phyloP scores from a whole-genome alignment of 2,329 filamentous ascomycete genomes.

The Daldinia sp. region DNA sequence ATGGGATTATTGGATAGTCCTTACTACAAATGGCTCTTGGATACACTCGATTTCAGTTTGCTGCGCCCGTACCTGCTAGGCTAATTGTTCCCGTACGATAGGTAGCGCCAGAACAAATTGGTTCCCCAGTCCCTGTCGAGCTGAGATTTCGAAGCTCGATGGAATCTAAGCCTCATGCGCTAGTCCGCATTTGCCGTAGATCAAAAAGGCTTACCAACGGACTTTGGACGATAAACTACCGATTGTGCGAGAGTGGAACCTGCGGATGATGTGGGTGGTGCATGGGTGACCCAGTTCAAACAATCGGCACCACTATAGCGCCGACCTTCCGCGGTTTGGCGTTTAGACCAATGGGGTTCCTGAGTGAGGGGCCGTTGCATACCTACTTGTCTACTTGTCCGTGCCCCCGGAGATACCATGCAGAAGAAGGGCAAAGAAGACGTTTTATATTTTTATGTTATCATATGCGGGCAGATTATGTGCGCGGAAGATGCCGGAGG shows the following conservation, averaged over 20 bases:
- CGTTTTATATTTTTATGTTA: too few relatives aligned
- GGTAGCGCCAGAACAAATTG: neutral
- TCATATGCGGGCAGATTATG: too few relatives aligned
- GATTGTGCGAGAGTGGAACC: too few relatives aligned
- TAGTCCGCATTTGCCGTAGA: slow-evolving; percentile 13
- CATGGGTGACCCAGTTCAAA: neutral
- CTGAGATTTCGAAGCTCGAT: slow-evolving; percentile 18
- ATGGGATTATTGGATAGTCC: too few relatives aligned
- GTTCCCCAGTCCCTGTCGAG: slow-evolving; percentile 33
- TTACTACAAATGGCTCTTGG: too few relatives aligned
- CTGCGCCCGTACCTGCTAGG: slow-evolving; percentile 19
- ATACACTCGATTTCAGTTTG: too few relatives aligned
- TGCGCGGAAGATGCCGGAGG: neutral
- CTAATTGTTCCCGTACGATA: neutral
- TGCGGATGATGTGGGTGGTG: neutral
- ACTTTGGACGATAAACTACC: slow-evolving; percentile 12
- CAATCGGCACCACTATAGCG: neutral
- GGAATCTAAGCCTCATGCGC: slow-evolving; percentile 30
- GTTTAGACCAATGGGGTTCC: too few relatives aligned
- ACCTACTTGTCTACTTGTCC: neutral
- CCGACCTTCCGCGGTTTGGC: neutral
- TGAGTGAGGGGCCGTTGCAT: neutral
- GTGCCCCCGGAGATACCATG: too few relatives aligned
- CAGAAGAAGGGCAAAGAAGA: too few relatives aligned
- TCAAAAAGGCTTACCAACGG: slow-evolving; percentile 7